phyloP scores from a whole-genome alignment of 345 rosid genomes.

The Lepidium sativum region DNA sequence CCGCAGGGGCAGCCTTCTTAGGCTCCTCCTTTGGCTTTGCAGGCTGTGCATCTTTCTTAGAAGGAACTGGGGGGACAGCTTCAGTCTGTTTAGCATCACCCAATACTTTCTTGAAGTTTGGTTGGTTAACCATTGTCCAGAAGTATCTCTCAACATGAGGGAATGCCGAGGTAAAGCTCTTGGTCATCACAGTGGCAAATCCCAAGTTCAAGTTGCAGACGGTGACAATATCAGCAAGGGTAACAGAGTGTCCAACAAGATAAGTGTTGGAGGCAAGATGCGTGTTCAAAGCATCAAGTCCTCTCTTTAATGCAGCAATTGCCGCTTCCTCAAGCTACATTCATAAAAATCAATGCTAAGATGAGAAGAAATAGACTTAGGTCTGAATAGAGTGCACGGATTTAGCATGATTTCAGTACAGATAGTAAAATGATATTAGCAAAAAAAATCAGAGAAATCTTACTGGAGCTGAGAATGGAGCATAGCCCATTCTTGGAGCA shows the following conservation, averaged over 20 bases:
- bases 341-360: background rate
- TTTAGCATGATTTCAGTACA: background rate
- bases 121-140: conserved; percentile 90
- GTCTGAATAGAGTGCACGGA: background rate
- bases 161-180: conserved; percentile 69
- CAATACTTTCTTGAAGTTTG: conserved; percentile 60
- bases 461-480: conserved; percentile 66
- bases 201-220: conserved; percentile 56
- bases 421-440: background rate
- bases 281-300: conserved; percentile 43
- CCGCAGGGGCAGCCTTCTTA: conserved; percentile 22
- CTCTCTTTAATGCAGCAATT: conserved; percentile 28
- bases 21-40: conserved; percentile 26
- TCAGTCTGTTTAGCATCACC: conserved; percentile 76
- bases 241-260: conserved; percentile 81
- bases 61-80: conserved; percentile 34
- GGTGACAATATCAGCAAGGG: conserved; percentile 75
- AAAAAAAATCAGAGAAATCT: conserved; percentile 8
- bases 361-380: background rate
- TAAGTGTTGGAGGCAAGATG: conserved; percentile 62
- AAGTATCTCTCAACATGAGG: conserved; percentile 89
- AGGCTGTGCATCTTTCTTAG: conserved; percentile 26
- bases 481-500: conserved; percentile 50
- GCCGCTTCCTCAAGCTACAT: conserved; percentile 28
- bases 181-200: conserved; percentile 42